These are phyloP conservation scores for Arxiozyma slooffiae DNA, from an alignment of 1,139 yeast species.

Conservation along the genomic window DNA sequence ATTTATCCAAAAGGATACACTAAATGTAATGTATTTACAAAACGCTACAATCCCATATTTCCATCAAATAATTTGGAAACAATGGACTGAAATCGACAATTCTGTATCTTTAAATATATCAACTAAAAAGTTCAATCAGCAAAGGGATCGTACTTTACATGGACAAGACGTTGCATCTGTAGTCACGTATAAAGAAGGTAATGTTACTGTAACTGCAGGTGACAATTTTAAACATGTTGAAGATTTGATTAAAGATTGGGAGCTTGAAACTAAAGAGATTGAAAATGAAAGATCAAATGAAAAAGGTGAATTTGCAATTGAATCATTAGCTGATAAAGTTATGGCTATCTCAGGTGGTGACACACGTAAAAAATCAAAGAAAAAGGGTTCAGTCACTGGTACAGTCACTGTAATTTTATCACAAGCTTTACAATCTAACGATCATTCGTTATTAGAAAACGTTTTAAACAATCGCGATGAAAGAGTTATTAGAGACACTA, in stretches of 20 bases:
- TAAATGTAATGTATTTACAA: conserved; percentile 63
- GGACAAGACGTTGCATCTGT: conserved; percentile 71
- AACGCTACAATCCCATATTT: conserved; percentile 56
- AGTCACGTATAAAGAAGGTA: conserved; percentile 57
- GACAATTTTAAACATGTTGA: conserved; percentile 49
- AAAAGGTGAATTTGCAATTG: conserved; percentile 18
- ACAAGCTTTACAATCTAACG: conserved; percentile 65
- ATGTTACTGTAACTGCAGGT: conserved; percentile 57
- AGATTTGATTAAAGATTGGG: conserved; percentile 34
- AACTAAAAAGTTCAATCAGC: conserved; percentile 29
- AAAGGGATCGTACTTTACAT: conserved; percentile 33
- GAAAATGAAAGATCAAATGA: conserved; percentile 27
- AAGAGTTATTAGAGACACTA: conserved; percentile 59
- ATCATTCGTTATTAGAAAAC: conserved; percentile 63
- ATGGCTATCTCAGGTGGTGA: conserved; percentile 3
- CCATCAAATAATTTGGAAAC: conserved; percentile 49
- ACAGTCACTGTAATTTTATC: conserved; percentile 57
- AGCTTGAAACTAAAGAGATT: conserved; percentile 30
- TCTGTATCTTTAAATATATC: conserved; percentile 18
- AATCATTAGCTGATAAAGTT: conserved; percentile 54
- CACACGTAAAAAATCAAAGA: conserved; percentile 7
- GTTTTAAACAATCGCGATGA: conserved; percentile 73
- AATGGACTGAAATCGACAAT: conserved; percentile 23
- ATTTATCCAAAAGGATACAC: conserved; percentile 33
- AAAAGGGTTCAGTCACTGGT: conserved; percentile 41